Percentiles rank a stretch among this genome's conserved stretches.
These are phyloP conservation scores for Polyporus tsugae DNA, from an alignment of 1,284 basidiomycete species.

Conservation along the genomic window DNA sequence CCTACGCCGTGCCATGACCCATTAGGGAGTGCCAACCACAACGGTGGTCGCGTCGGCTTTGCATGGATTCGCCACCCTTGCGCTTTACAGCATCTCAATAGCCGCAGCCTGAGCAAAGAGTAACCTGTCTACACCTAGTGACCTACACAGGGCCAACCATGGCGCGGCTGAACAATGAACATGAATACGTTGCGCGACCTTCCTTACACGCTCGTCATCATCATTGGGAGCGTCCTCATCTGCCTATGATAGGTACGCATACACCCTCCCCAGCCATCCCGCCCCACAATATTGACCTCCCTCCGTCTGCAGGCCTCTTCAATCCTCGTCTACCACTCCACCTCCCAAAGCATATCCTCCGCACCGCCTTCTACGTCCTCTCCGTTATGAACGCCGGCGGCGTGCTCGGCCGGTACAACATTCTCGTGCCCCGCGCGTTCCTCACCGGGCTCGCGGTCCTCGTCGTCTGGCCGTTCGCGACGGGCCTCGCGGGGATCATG, in stretches of 20 bases:
- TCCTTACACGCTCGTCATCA: constrained; percentile 41
- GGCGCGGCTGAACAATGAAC: constrained; percentile 40
- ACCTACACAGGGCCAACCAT: constrained; percentile 26
- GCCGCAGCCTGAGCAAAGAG: constrained; percentile 41
- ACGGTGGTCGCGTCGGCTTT: constrained; percentile 54
- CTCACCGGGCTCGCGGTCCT: constrained; percentile 65
- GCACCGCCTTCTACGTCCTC: constrained; percentile 55
- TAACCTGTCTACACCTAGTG: constrained; percentile 32
- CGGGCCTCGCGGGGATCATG: constrained; percentile 46
- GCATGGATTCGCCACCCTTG: constrained; percentile 56
- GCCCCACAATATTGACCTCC: neutral
- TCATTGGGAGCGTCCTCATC: constrained; percentile 41
- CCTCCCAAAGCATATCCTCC: constrained; percentile 26
- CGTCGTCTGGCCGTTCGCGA: constrained; percentile 61
- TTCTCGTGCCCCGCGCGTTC: constrained; percentile 66
- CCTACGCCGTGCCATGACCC: too few species aligned
- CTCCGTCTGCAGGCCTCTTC: constrained; percentile 53
- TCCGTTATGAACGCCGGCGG: constrained; percentile 72
- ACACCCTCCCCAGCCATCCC: neutral
- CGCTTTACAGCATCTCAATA: constrained; percentile 40
- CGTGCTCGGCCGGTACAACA: constrained; percentile 61
- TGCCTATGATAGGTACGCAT: constrained; percentile 40
- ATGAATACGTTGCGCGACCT: constrained; percentile 39
- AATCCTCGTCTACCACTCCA: constrained; percentile 51
- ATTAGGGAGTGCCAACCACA: too few species aligned